Evolutionary conservation across 805 yeast genomes (phyloP).

Genomic region (Saccharomycopsis oosterbeekiorum): DNA sequence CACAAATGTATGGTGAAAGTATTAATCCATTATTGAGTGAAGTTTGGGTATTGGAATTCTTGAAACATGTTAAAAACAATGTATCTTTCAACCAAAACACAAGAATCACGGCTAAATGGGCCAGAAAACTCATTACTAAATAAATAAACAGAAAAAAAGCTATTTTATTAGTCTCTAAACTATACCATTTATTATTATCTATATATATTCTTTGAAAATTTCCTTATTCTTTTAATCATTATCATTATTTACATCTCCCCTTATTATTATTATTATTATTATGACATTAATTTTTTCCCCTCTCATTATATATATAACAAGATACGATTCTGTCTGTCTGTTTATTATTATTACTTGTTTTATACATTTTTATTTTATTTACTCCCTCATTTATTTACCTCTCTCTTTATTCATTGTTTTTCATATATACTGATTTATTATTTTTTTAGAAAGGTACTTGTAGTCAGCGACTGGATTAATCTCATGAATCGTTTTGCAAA

Average conservation of each 20-base stretch:
- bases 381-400: background rate
- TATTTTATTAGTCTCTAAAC: background rate
- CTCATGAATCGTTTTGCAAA: too few relatives aligned
- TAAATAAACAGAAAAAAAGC: background rate
- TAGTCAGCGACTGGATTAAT: background rate
- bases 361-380: background rate
- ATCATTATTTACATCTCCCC: background rate
- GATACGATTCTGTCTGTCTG: background rate
- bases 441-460: background rate
- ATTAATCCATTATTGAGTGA: conserved; percentile 56
- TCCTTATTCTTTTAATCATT: background rate
- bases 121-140: conserved; percentile 52
- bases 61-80: conserved; percentile 62
- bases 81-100: conserved; percentile 54
- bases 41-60: conserved; percentile 72
- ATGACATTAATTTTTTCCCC: background rate
- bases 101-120: conserved; percentile 94
- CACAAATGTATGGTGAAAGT: conserved; percentile 68
- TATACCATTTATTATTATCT: background rate
- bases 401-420: background rate
- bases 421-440: background rate
- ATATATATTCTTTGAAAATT: background rate
- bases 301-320: background rate
- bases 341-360: conserved; percentile 1
- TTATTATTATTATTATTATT: background rate